A percentile compares a stretch with the other conserved stretches of the same genome.
These are phyloP conservation scores for Acorus calamus DNA, from an alignment of 106 monocot genomes.

Conservation along the genomic window DNA sequence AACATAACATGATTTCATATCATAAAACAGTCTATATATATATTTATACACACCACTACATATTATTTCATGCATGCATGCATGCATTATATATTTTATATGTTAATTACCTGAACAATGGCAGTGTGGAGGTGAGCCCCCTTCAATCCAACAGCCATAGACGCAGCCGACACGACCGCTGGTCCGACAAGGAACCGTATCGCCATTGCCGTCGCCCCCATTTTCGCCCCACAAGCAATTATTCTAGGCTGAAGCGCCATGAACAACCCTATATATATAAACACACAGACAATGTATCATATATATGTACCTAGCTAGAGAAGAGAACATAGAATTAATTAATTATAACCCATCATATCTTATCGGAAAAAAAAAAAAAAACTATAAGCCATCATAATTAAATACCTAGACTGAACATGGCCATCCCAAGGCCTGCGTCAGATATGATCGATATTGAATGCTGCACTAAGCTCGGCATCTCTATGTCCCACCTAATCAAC, in stretches of 20 bases:
- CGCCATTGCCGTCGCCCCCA: constrained; percentile 33
- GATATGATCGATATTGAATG: constrained; percentile 47
- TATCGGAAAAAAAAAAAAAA: too few relatives aligned
- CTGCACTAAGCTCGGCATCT: constrained; percentile 29
- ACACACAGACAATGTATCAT: too few relatives aligned
- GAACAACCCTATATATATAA: constrained; percentile 29
- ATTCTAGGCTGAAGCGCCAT: constrained; percentile 56
- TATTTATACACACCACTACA: too few relatives aligned
- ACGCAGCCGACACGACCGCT: constrained; percentile 31
- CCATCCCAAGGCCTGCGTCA: constrained; percentile 63
- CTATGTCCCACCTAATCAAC: constrained; percentile 26
- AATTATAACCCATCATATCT: too few relatives aligned
- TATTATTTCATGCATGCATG: too few relatives aligned
- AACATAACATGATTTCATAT: not conserved
- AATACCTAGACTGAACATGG: constrained; percentile 49
- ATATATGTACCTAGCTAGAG: too few relatives aligned
- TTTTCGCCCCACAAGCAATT: constrained; percentile 38
- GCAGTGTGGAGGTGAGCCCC: constrained; percentile 31
- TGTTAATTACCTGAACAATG: constrained; percentile 33
- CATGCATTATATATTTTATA: not conserved
- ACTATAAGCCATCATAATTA: too few relatives aligned
- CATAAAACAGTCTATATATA: not conserved
- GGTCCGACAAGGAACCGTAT: constrained; percentile 38
- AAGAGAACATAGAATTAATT: too few relatives aligned
- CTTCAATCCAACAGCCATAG: constrained; percentile 34